A percentile compares a stretch with the other conserved stretches of the same genome.
phyloP scores from a whole-genome alignment of 495 filamentous ascomycete species.

The Neurospora hispaniola region DNA sequence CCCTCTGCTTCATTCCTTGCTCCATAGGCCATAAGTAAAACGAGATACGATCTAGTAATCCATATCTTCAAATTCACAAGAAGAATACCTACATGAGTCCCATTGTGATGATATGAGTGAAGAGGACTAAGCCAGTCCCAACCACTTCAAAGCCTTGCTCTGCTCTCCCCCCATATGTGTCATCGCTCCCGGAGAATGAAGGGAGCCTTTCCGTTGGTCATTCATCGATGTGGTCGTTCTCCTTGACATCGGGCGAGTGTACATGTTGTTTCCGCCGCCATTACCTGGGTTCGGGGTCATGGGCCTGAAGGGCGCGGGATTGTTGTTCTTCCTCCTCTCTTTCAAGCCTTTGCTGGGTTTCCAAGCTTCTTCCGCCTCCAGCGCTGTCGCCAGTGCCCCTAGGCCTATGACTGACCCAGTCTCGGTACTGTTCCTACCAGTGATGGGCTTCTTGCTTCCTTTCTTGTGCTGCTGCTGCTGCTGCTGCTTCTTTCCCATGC shows the following conservation, averaged over 20 bases:
- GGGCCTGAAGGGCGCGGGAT: background rate
- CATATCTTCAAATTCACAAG: too few relatives aligned
- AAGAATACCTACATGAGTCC: too few relatives aligned
- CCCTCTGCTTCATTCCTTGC: too few relatives aligned
- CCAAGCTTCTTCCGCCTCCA: background rate
- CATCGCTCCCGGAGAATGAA: background rate
- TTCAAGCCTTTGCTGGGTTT: background rate
- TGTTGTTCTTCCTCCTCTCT: background rate
- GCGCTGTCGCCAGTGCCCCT: background rate
- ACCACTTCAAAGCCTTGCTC: constrained; percentile 15
- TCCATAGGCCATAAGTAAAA: too few relatives aligned
- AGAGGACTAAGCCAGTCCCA: constrained; percentile 3
- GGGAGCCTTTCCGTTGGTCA: background rate
- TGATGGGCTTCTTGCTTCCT: background rate
- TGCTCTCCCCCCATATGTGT: background rate
- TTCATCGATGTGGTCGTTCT: background rate
- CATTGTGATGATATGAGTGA: too few relatives aligned
- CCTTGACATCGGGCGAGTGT: background rate
- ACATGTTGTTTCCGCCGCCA: background rate
- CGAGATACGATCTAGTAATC: too few relatives aligned
- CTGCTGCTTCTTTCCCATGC: background rate
- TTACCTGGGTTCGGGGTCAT: background rate
- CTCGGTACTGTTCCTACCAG: background rate
- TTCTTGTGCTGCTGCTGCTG: background rate
- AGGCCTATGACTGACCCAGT: background rate